Percentiles rank a stretch among this genome's conserved stretches.
Evolutionary conservation across 2,329 filamentous ascomycete species (phyloP).

Genomic region (Microascus cirrosus): DNA sequence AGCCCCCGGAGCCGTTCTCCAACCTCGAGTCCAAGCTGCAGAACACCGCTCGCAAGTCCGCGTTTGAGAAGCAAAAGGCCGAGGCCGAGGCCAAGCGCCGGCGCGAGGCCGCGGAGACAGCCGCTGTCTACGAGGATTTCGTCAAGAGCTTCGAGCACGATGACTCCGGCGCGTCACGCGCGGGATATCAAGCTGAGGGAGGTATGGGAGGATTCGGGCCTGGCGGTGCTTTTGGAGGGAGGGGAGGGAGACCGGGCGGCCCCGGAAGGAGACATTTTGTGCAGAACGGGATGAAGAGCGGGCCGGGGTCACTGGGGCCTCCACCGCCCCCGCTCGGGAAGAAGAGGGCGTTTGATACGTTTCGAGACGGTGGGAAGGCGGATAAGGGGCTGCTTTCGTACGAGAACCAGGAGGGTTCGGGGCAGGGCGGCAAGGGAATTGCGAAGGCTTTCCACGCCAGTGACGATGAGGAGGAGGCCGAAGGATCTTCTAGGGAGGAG

Average conservation of each 20-base stretch:
- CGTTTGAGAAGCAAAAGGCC: conserved; percentile 79
- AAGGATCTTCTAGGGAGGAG: conserved; percentile 26
- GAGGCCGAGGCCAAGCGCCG: conserved; percentile 81
- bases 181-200: neutral
- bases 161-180: conserved; percentile 27
- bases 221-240: neutral
- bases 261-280: conserved; percentile 53
- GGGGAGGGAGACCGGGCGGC: conserved; percentile 8
- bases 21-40: conserved; percentile 67
- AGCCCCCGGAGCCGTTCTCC: conserved; percentile 45
- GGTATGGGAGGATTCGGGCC: neutral
- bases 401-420: conserved; percentile 30
- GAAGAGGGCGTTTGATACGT: conserved; percentile 39
- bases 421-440: conserved; percentile 31
- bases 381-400: conserved; percentile 21
- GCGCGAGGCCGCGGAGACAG: conserved; percentile 77
- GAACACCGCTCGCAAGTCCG: conserved; percentile 71
- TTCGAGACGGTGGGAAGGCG: conserved; percentile 26
- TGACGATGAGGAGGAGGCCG: conserved; percentile 34
- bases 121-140: conserved; percentile 78
- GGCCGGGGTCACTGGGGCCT: conserved; percentile 51
- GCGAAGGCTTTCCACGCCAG: conserved; percentile 64
- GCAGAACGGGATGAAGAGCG: conserved; percentile 38
- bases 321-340: conserved; percentile 35
- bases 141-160: conserved; percentile 66